Percentiles rank a stretch among this genome's conserved stretches.
phyloP scores from a whole-genome alignment of 495 filamentous ascomycete species.

The Cercophora newfieldiana region DNA sequence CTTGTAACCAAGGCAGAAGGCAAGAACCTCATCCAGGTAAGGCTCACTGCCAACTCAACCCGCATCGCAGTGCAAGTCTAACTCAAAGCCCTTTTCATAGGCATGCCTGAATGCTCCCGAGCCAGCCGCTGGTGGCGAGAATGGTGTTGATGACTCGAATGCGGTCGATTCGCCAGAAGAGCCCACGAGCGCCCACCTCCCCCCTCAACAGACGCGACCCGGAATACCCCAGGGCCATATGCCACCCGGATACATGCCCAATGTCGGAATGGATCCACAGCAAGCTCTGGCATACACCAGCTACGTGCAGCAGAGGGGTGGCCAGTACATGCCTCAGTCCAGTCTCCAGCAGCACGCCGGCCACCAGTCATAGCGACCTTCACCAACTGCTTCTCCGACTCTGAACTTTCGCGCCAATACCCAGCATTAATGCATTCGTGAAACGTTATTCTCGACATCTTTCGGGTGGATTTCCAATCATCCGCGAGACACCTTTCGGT shows the following conservation, averaged over 20 bases:
- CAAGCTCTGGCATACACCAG: slow-evolving; percentile 62
- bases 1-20: slow-evolving; percentile 98
- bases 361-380: slow-evolving; percentile 48
- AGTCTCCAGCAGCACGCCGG: slow-evolving; percentile 57
- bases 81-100: slow-evolving; percentile 38
- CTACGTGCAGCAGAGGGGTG: slow-evolving; percentile 55
- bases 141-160: slow-evolving; percentile 77
- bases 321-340: slow-evolving; percentile 55
- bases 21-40: slow-evolving; percentile 99
- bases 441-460: slow-evolving; percentile 41
- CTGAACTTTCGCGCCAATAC: slow-evolving; percentile 47
- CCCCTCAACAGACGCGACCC: slow-evolving; percentile 53
- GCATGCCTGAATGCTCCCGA: slow-evolving; percentile 97
- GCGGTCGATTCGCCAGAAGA: slow-evolving; percentile 66
- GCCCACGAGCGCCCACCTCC: slow-evolving; percentile 57
- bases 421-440: slow-evolving; percentile 54
- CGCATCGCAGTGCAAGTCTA: slow-evolving; percentile 10
- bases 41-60: slow-evolving; percentile 19
- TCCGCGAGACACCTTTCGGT: slow-evolving; percentile 28
- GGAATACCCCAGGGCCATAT: slow-evolving; percentile 55
- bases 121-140: slow-evolving; percentile 80
- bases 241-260: slow-evolving; percentile 49
- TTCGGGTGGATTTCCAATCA: slow-evolving; percentile 22
- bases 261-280: slow-evolving; percentile 56
- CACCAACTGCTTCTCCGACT: slow-evolving; percentile 27